Percentiles rank a stretch among this genome's conserved stretches.
Conservation (phyloP, 768 basidiomycete genomes). For the Termitomyces sp. region DNA sequence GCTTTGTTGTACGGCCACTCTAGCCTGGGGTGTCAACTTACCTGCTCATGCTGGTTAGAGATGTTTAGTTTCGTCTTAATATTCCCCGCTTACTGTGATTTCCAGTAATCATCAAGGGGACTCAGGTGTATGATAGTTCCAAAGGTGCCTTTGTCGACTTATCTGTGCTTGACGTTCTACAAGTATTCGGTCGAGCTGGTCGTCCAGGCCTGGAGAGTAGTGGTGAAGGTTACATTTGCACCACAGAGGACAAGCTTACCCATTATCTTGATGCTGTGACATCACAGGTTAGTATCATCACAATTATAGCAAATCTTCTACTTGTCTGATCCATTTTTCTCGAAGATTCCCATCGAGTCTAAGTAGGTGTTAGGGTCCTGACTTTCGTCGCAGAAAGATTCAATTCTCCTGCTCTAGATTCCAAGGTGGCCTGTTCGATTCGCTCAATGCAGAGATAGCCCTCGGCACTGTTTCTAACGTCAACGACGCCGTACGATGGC, state of each 20-base stretch:
- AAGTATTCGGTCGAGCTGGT: conserved; percentile 97
- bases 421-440: conserved; percentile 76
- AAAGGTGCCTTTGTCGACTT: conserved; percentile 90
- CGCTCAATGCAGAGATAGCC: conserved; percentile 92
- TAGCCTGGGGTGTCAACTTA: conserved; percentile 99
- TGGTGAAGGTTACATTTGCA: conserved; percentile 96
- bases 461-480: conserved; percentile 90
- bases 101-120: conserved; percentile 92
- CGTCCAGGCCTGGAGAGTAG: conserved; percentile 83
- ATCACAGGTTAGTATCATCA: conserved; percentile 57
- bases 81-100: conserved; percentile 5
- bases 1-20: conserved; percentile 93
- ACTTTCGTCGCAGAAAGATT: neutral
- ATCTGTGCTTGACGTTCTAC: conserved; percentile 90
- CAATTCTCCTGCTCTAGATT: conserved; percentile 42
- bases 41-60: conserved; percentile 88
- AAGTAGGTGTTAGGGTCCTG: conserved; percentile 45
- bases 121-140: conserved; percentile 89
- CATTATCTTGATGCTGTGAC: conserved; percentile 88
- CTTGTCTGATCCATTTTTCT: conserved; percentile 1
- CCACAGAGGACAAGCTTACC: conserved; percentile 85
- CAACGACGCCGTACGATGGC: conserved; percentile 86
- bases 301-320: neutral
- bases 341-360: conserved; percentile 91
- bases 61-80: conserved; percentile 6